These are phyloP conservation scores for Saccharomyces kudriavzevii DNA, from an alignment of 805 yeast species.

Conservation along the genomic window DNA sequence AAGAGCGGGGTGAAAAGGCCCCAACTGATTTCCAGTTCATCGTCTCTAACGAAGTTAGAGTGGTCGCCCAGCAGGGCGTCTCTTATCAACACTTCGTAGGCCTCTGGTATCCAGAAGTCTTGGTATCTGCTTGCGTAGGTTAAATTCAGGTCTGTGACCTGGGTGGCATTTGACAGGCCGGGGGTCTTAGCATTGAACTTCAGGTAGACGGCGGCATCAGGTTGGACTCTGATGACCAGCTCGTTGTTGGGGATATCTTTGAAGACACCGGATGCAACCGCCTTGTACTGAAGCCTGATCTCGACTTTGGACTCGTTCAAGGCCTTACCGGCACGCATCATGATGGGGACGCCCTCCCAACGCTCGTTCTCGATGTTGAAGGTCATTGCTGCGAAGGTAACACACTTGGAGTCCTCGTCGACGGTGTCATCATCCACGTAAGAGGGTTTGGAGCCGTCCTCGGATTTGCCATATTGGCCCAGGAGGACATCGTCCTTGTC, in stretches of 20 bases:
- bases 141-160: conserved; percentile 83
- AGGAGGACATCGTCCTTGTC: conserved; percentile 57
- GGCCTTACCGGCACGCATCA: conserved; percentile 97
- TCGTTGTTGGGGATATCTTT: conserved; percentile 80
- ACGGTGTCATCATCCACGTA: conserved; percentile 92
- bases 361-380: conserved; percentile 81
- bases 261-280: conserved; percentile 77
- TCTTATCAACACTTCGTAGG: conserved; percentile 90
- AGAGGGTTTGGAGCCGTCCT: conserved; percentile 83
- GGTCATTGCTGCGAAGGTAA: conserved; percentile 84
- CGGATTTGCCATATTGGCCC: conserved; percentile 82
- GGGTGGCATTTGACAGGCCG: conserved; percentile 74
- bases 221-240: conserved; percentile 89
- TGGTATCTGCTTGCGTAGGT: conserved; percentile 75
- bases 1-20: conserved; percentile 84
- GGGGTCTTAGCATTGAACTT: conserved; percentile 92
- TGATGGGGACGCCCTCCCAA: conserved; percentile 97
- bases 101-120: conserved; percentile 93
- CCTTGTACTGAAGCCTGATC: conserved; percentile 85
- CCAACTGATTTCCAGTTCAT: conserved; percentile 93
- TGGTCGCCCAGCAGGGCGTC: conserved; percentile 89
- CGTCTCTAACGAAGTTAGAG: conserved; percentile 95
- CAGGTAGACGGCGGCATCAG: conserved; percentile 86
- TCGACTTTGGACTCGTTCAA: conserved; percentile 90
- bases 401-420: conserved; percentile 69